Base-by-base conservation (phyloP, 345 rosid genomes). In the Salix purpurea region DNA sequence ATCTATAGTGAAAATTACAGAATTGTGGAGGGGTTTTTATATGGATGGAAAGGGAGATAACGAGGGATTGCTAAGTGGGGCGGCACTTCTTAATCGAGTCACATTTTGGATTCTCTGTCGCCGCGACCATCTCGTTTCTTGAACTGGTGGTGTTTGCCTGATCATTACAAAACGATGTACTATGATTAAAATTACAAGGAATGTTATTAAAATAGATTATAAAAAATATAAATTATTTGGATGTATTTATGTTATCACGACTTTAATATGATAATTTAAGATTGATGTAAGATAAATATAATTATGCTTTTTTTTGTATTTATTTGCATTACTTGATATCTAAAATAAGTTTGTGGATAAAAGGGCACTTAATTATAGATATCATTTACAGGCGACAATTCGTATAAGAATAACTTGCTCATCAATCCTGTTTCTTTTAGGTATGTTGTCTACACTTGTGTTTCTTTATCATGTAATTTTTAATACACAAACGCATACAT, bases 21-120 rank as follows among this genome's bases (percentile, higher is more conserved):
- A 26, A 36, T 30, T 19, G 70, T 28, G 14, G 32, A 61, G 24
- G 50, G 37, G 68, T 7, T 12, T 62, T 79, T 69, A 74, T 58
- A 74, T 16, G 34, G 21, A 24, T 39, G 36, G 5, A 40, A 58
- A 62, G 42, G 37, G 12, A 12, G 65, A 68, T 21, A 24, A 46
- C 5, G 50, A n/a, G n/a, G 71, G 11, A 7, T 6, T 40, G 26
- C 54, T 2, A 12, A n/a, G 70, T 32, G 82, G 78, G 82, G n/a
- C 30, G 74, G 74, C 23, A 62, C 56, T 44, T 74, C 24, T 42
- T 24, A 19, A 7, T 58, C 39, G 73, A 68, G 77, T 42, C 68
- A 40, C 44, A 73, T 61, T 67, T 36, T 24, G n/a, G 78, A 79
- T 79, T 74, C 74, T 60, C 58, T 76, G 67, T 60, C 65, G 1